A percentile compares a stretch with the other conserved stretches of the same genome.
Evolutionary conservation across 345 rosid species (phyloP).

Genomic region (Balakata baccata): DNA sequence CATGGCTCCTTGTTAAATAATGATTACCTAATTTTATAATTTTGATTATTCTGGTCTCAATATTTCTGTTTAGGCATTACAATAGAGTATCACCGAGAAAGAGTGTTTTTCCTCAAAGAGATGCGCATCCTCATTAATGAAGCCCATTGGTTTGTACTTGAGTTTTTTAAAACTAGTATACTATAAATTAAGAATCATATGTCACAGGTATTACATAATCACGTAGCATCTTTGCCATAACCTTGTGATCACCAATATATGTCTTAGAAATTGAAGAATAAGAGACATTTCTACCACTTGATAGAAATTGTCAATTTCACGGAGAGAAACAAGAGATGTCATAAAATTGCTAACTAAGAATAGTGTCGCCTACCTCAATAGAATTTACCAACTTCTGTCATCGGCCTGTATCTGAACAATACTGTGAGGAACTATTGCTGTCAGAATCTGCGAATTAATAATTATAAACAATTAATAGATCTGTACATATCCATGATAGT

Average conservation of each 20-base stretch:
- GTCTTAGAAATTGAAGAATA: background rate
- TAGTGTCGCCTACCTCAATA: conserved; percentile 24
- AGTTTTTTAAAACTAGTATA: no score
- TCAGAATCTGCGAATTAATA: conserved; percentile 41
- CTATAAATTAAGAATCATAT: background rate
- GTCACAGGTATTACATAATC: background rate
- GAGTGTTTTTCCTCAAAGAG: background rate
- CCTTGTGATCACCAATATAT: background rate
- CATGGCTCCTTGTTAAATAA: background rate
- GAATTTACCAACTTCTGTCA: conserved; percentile 23
- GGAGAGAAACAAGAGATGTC: conserved; percentile 1
- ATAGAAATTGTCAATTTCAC: background rate
- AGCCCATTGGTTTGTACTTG: no score
- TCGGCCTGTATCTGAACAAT: conserved; percentile 28
- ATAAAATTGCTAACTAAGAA: conserved; percentile 8
- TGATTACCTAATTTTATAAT: background rate
- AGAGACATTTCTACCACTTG: background rate
- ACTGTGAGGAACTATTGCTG: conserved; percentile 37
- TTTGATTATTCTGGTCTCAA: background rate
- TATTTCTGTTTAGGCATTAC: background rate
- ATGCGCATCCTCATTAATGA: background rate
- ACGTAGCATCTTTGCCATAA: background rate
- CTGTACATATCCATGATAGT: background rate
- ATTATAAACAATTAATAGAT: conserved; percentile 3
- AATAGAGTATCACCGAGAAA: background rate